phyloP scores from a whole-genome alignment of 768 basidiomycete species.

The Amanita polypyramis region DNA sequence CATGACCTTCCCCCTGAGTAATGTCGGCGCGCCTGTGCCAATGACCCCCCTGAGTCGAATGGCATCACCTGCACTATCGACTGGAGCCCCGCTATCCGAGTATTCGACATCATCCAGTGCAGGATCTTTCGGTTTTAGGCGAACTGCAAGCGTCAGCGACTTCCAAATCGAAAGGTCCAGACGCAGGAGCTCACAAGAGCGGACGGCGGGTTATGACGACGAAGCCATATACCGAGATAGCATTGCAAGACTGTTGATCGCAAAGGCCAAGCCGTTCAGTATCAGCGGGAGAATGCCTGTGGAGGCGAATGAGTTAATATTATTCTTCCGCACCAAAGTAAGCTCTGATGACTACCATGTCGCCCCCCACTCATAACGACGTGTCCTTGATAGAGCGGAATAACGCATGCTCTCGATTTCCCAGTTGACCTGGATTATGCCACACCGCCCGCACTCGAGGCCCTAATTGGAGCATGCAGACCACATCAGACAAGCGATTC shows the following conservation, averaged over 20 bases:
- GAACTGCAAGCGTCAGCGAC: constrained; percentile 5
- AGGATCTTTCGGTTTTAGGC: background rate
- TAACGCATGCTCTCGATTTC: constrained; percentile 74
- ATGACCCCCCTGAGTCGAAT: constrained; percentile 5
- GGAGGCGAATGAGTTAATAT: constrained; percentile 52
- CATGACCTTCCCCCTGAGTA: constrained; percentile 4
- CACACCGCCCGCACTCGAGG: constrained; percentile 68
- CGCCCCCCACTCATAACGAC: background rate
- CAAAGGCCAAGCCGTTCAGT: constrained; percentile 53
- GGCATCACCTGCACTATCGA: constrained; percentile 1
- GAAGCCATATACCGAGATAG: constrained; percentile 45
- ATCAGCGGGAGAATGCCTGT: constrained; percentile 61
- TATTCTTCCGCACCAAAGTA: constrained; percentile 78
- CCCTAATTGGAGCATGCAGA: constrained; percentile 64
- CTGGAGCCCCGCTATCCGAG: background rate
- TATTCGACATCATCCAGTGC: background rate
- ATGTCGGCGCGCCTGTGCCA: background rate
- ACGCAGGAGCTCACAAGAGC: constrained; percentile 20
- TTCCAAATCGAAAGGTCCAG: constrained; percentile 58
- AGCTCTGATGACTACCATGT: constrained; percentile 10
- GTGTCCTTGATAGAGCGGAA: constrained; percentile 43
- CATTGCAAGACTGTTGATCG: constrained; percentile 42
- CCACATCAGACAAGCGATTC: constrained; percentile 48
- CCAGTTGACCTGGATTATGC: constrained; percentile 70
- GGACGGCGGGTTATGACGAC: constrained; percentile 25